These are phyloP conservation scores for Aspergillus fumigatiaffinis DNA, from an alignment of 2,329 filamentous ascomycete genomes.

Conservation along the genomic window DNA sequence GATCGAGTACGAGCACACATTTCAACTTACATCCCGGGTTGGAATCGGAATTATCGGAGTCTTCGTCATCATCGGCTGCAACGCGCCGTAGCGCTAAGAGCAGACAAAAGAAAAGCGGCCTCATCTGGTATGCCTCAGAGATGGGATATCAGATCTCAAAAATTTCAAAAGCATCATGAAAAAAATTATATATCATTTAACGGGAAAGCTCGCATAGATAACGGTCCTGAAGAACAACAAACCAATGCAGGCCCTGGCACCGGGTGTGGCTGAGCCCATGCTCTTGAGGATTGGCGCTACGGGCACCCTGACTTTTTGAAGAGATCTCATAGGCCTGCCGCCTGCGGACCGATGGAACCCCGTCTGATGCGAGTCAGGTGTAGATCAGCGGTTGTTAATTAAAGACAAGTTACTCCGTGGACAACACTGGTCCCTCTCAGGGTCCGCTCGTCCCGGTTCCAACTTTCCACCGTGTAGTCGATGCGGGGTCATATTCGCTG, in stretches of 20 bases:
- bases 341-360: background rate
- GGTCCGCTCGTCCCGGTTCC: background rate
- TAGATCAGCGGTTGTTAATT: background rate
- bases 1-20: background rate
- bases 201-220: background rate
- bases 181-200: background rate
- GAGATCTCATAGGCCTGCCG: background rate
- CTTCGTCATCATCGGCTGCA: background rate
- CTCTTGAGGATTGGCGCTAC: background rate
- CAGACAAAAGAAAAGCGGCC: background rate
- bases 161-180: background rate
- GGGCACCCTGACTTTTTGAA: background rate
- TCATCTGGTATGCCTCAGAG: background rate
- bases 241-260: background rate
- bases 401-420: background rate
- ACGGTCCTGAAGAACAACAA: background rate
- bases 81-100: background rate
- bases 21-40: background rate
- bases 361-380: background rate
- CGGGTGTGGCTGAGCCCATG: background rate
- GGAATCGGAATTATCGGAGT: too few relatives aligned
- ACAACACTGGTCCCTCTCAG: background rate
- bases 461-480: background rate
- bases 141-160: background rate
- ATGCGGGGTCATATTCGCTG: too few relatives aligned